A percentile compares a stretch with the other conserved stretches of the same genome.
phyloP scores from a whole-genome alignment of 2,329 filamentous ascomycete genomes.

The Colletotrichum spinosum region DNA sequence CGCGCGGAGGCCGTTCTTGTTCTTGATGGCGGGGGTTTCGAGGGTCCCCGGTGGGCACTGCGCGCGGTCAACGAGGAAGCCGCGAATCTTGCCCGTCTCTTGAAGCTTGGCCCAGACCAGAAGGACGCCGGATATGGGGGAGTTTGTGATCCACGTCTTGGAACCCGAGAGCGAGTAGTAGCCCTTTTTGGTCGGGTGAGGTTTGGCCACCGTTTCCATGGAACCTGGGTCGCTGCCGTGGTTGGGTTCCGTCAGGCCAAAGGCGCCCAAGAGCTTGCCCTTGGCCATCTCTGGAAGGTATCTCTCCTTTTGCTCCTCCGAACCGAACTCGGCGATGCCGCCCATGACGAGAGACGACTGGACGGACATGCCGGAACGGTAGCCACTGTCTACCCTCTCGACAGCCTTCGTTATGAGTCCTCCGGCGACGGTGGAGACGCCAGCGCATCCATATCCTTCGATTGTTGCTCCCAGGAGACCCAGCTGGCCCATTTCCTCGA shows the following conservation, averaged over 20 bases:
- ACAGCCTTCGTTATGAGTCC: constrained; percentile 91
- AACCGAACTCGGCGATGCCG: constrained; percentile 88
- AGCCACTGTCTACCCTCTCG: constrained; percentile 90
- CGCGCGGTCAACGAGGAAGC: constrained; percentile 88
- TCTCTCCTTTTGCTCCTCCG: constrained; percentile 87
- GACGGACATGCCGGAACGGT: constrained; percentile 92
- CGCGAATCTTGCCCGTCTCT: constrained; percentile 91
- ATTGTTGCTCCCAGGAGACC: constrained; percentile 90
- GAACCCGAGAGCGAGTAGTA: constrained; percentile 82
- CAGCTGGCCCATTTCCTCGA: constrained; percentile 92
- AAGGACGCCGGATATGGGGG: constrained; percentile 86
- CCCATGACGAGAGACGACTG: constrained; percentile 96
- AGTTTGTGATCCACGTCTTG: constrained; percentile 98
- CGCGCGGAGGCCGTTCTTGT: constrained; percentile 94
- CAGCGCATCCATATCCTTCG: constrained; percentile 88
- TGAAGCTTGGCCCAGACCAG: constrained; percentile 94
- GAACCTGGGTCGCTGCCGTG: constrained; percentile 92
- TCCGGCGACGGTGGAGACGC: constrained; percentile 87
- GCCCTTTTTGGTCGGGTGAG: constrained; percentile 85
- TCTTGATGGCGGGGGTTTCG: constrained; percentile 90
- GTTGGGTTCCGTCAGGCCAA: constrained; percentile 92
- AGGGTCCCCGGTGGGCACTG: constrained; percentile 89
- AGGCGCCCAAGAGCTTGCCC: constrained; percentile 85
- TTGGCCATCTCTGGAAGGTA: constrained; percentile 85
- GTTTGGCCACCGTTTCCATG: constrained; percentile 89